A percentile compares a stretch with the other conserved stretches of the same genome.
Conservation (phyloP, 1,139 yeast species). For the Saccharomyces hybrid region DNA sequence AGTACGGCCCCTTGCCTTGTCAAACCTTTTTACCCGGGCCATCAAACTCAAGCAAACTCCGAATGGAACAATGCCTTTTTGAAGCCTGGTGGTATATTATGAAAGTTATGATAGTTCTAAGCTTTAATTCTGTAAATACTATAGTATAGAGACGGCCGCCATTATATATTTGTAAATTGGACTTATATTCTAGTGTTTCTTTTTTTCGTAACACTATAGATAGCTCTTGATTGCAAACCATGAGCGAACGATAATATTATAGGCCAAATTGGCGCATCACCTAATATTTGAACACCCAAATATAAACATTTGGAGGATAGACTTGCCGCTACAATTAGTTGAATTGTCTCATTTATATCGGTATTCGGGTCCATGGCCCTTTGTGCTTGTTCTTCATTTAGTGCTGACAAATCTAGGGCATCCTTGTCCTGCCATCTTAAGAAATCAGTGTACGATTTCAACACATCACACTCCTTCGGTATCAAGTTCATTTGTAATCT, state of each 20-base stretch:
- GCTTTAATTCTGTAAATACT: not conserved
- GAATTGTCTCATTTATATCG: slow-evolving; percentile 37
- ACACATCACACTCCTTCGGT: slow-evolving; percentile 37
- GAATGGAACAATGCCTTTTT: not conserved
- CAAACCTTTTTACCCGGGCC: not conserved
- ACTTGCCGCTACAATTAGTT: slow-evolving; percentile 40
- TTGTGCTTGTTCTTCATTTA: slow-evolving; percentile 40
- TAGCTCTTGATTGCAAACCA: slow-evolving; percentile 63
- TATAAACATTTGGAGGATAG: slow-evolving; percentile 53
- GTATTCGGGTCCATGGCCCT: slow-evolving; percentile 39
- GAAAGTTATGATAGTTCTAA: not conserved
- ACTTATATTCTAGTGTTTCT: not conserved
- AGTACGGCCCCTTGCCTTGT: not conserved
- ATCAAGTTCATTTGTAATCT: slow-evolving; percentile 51
- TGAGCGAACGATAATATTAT: slow-evolving; percentile 71
- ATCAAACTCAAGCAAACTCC: not conserved
- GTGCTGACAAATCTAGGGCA: slow-evolving; percentile 43
- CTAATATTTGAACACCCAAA: slow-evolving; percentile 64
- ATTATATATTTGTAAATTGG: not conserved
- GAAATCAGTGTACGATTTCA: slow-evolving; percentile 47
- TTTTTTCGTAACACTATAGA: slow-evolving; percentile 27
- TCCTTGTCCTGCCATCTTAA: slow-evolving; percentile 49
- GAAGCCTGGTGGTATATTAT: not conserved
- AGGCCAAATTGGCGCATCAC: slow-evolving; percentile 85
- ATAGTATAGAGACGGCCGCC: not conserved